These are phyloP conservation scores for Phaeosphaeria sp. DNA, from an alignment of 2,329 filamentous ascomycete genomes.

Conservation along the genomic window DNA sequence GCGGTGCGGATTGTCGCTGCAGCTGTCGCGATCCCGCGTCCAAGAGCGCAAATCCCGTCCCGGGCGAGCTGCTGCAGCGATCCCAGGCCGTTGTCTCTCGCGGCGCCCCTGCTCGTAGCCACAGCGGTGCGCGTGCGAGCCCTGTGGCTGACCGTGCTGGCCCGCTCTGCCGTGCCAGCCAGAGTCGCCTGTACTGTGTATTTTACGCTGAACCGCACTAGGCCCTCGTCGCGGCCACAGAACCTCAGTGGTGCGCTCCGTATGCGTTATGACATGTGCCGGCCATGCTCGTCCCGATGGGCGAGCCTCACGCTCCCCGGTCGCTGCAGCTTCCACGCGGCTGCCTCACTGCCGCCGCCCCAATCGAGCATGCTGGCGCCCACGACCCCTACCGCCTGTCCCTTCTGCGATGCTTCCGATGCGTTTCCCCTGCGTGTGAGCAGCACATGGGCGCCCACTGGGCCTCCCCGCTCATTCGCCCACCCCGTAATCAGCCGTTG, in stretches of 20 bases:
- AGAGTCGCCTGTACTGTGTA: constrained; percentile 18
- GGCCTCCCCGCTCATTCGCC: constrained; percentile 31
- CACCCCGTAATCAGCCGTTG: constrained; percentile 40
- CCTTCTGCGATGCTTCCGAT: constrained; percentile 26
- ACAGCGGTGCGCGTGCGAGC: constrained; percentile 30
- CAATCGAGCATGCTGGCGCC: constrained; percentile 8
- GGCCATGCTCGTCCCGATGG: constrained; percentile 22
- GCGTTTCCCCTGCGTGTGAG: constrained; percentile 37
- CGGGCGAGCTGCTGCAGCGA: constrained; percentile 14
- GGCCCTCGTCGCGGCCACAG: constrained; percentile 19
- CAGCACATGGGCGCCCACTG: constrained; percentile 31
- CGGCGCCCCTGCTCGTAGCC: constrained; percentile 23
- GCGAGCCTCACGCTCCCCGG: constrained; percentile 20
- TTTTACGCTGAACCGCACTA: constrained; percentile 28
- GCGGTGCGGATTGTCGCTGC: constrained; percentile 42
- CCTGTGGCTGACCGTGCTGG: constrained; percentile 27
- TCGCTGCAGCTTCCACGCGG: constrained; percentile 27
- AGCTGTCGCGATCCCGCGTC: constrained; percentile 34
- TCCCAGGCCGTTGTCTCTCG: constrained; percentile 44
- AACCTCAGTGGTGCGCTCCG: constrained; percentile 29
- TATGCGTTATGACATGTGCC: constrained; percentile 44
- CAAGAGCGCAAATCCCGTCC: constrained; percentile 23
- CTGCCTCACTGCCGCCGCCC: constrained; percentile 19
- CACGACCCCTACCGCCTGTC: constrained; percentile 17
- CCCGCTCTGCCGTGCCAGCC: neutral